A percentile compares a stretch with the other conserved stretches of the same genome.
These are phyloP conservation scores for Gossypium arboreum DNA, from an alignment of 345 rosid species.

Conservation along the genomic window DNA sequence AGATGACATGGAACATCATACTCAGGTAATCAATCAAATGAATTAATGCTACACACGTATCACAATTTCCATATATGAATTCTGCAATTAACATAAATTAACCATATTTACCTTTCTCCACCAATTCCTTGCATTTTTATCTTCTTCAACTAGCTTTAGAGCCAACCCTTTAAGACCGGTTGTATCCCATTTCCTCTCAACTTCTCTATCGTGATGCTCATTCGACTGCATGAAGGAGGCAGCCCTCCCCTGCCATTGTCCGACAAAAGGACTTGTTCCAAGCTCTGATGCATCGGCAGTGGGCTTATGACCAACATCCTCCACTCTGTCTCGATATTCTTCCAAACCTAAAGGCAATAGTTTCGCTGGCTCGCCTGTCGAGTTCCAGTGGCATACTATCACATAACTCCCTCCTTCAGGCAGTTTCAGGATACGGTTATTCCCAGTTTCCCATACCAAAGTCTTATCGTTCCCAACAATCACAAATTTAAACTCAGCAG, in stretches of 20 bases:
- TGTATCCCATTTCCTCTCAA: conserved; percentile 68
- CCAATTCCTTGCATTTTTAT: conserved; percentile 77
- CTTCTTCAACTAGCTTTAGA: conserved; percentile 75
- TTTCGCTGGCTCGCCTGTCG: conserved; percentile 47
- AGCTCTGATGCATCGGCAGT: conserved; percentile 33
- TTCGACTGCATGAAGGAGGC: conserved; percentile 73
- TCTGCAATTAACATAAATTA: neutral
- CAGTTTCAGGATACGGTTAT: conserved; percentile 54
- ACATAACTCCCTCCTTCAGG: conserved; percentile 59
- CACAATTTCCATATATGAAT: neutral
- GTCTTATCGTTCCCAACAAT: conserved; percentile 47
- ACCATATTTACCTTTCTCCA: conserved; percentile 74
- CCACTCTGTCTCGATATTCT: conserved; percentile 27
- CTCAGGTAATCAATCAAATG: neutral
- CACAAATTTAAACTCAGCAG: conserved; percentile 67
- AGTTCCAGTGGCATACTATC: conserved; percentile 66
- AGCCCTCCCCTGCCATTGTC: conserved; percentile 87
- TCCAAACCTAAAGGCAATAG: conserved; percentile 37
- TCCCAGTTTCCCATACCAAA: conserved; percentile 74
- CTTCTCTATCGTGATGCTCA: conserved; percentile 57
- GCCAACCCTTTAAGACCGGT: conserved; percentile 67
- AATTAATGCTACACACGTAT: neutral
- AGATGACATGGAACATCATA: neutral
- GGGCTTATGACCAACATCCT: conserved; percentile 28
- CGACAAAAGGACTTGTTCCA: conserved; percentile 69